Base-by-base conservation (phyloP, 345 rosid genomes). In the Moricandia arvensis region DNA sequence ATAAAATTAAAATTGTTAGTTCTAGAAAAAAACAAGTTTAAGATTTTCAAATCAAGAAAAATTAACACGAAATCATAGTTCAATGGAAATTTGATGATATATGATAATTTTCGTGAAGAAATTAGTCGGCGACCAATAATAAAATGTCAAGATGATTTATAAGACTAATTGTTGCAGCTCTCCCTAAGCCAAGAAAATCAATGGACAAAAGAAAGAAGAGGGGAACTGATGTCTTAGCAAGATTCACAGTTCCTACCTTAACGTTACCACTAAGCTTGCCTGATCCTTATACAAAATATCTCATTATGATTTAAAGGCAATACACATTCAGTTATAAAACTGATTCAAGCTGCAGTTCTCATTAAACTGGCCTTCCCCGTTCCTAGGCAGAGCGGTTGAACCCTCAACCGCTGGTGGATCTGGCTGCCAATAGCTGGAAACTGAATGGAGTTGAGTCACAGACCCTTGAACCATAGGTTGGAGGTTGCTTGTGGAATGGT, bases 321-420 rank as follows among this genome's bases (percentile, higher is more conserved):
- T 71, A 15, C 45, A 37, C 10, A 31, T 31, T 87, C 81, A 89
- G 80, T 83, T 84, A 73, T 67, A 75, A 61, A 86, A 59, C 49
- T 79, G 83, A 65, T 71, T 80, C 64, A 83, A 73, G 78, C 81
- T 81, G 70, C 80, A 87, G 80, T 72, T 81, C 21, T 43, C 89
- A 38, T 82, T 76, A 75, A 73, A 76, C 78, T 77, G 86, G 66
- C 63, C 73, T 73, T 59, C 69, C 17, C 79, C 69, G 37, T 74
- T 82, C 53, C 74, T 60, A 17, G 81, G 75, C 34, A 75, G 55
- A 38, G 80, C 17, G 59, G 81, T 71, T 43, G 66, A 77, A 51
- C 76, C 59, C 26, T 84, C 75, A 15, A 81, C 55, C 4, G 83
- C 8, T 26, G 78, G 78, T 58, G 80, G 77, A 4, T 79, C 83